Evolutionary conservation across 2,329 filamentous ascomycete genomes (phyloP).

Genomic region (Botryotinia narcissicola): DNA sequence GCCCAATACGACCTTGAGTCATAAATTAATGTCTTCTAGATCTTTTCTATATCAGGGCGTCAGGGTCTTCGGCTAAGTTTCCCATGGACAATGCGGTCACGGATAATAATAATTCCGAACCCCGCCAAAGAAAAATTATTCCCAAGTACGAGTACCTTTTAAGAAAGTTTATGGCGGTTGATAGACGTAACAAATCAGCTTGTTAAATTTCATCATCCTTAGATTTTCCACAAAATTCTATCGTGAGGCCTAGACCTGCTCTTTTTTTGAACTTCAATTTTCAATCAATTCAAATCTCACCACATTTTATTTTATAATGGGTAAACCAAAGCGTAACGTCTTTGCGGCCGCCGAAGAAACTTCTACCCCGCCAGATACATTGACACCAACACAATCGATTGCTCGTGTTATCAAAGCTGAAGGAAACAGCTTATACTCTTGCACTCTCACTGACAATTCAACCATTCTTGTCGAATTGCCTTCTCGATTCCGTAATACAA

Average conservation of each 20-base stretch:
- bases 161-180: no score
- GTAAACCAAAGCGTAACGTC: slow-evolving; percentile 71
- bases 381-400: slow-evolving; percentile 62
- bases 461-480: slow-evolving; percentile 76
- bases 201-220: not conserved
- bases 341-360: slow-evolving; percentile 75
- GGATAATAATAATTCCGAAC: not conserved
- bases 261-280: not conserved
- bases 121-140: slow-evolving; percentile 2
- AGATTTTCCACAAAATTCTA: not conserved
- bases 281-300: not conserved
- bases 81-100: not conserved
- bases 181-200: not conserved
- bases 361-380: slow-evolving; percentile 56
- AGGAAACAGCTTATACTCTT: slow-evolving; percentile 85
- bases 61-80: slow-evolving; percentile 8
- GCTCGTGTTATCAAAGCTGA: slow-evolving; percentile 78
- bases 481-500: slow-evolving; percentile 81
- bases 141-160: not conserved
- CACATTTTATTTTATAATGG: slow-evolving; percentile 50
- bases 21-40: not conserved
- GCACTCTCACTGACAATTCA: slow-evolving; percentile 66
- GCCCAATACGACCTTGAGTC: not conserved
- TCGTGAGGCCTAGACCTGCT: not conserved
- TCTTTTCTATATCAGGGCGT: not conserved